phyloP scores from a whole-genome alignment of 345 rosid species.

The Brassica incana region DNA sequence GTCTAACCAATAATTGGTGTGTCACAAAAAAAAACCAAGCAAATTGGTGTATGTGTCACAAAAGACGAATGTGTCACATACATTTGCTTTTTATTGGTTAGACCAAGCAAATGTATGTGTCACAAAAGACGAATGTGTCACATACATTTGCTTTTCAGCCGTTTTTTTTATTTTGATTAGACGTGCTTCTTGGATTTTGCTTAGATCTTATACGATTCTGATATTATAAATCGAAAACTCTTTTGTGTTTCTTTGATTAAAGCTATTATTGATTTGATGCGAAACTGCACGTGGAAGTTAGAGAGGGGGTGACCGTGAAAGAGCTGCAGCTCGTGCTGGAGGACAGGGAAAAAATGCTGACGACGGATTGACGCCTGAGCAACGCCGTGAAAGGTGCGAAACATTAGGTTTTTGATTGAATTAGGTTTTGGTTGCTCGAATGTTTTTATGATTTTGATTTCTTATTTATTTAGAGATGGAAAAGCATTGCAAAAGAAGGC shows the following conservation, averaged over 20 bases:
- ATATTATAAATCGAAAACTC: background rate
- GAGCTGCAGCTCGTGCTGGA: slow-evolving; percentile 62
- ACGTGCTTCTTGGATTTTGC: background rate
- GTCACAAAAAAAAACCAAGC: too few relatives aligned
- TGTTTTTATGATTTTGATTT: slow-evolving; percentile 13
- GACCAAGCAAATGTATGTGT: too few relatives aligned
- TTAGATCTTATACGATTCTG: background rate
- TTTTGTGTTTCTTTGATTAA: slow-evolving; percentile 28
- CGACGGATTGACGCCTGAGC: slow-evolving; percentile 81
- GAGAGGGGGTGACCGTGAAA: slow-evolving; percentile 82
- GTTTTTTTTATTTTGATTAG: too few relatives aligned
- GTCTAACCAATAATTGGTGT: too few relatives aligned
- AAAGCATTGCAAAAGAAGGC: slow-evolving; percentile 86
- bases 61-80: too few relatives aligned
- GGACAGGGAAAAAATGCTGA: slow-evolving; percentile 45
- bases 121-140: too few relatives aligned
- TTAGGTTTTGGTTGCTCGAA: background rate
- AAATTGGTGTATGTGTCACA: too few relatives aligned
- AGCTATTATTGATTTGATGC: background rate
- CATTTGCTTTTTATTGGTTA: too few relatives aligned
- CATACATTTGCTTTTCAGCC: too few relatives aligned
- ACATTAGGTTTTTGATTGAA: background rate
- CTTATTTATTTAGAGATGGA: slow-evolving; percentile 54
- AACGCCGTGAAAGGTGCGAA: slow-evolving; percentile 81
- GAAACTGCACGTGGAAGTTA: slow-evolving; percentile 63